phyloP scores from a whole-genome alignment of 2,329 filamentous ascomycete species.

The Neonectria ditissima region DNA sequence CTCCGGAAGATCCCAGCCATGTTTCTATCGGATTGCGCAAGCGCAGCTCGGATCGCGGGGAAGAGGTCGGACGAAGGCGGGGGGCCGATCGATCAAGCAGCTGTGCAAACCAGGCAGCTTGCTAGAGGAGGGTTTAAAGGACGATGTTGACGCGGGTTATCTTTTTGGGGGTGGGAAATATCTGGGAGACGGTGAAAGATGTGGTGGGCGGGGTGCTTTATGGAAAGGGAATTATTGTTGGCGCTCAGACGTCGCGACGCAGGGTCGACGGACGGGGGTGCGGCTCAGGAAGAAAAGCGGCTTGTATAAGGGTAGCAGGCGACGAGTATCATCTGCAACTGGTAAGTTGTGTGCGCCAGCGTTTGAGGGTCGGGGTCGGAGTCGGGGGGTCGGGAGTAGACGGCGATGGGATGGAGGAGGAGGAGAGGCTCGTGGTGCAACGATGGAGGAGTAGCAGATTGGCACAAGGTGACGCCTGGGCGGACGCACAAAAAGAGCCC shows the following conservation, averaged over 20 bases:
- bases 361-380: slow-evolving; percentile 40
- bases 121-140: slow-evolving; percentile 8
- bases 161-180: slow-evolving; percentile 28
- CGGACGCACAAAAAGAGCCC: slow-evolving; percentile 47
- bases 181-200: slow-evolving; percentile 37
- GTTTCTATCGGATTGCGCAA: slow-evolving; percentile 43
- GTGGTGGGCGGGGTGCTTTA: slow-evolving; percentile 47
- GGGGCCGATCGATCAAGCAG: slow-evolving; percentile 36
- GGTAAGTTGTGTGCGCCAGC: slow-evolving; percentile 44
- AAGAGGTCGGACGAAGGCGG: slow-evolving; percentile 43
- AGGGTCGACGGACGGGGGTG: slow-evolving; percentile 35
- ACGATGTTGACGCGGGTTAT: slow-evolving; percentile 20
- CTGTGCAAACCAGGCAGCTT: slow-evolving; percentile 14
- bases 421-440: slow-evolving; percentile 49
- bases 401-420: slow-evolving; percentile 44
- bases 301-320: slow-evolving; percentile 44
- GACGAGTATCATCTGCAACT: slow-evolving; percentile 46
- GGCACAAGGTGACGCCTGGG: slow-evolving; percentile 48
- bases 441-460: slow-evolving; percentile 48
- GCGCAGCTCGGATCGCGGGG: slow-evolving; percentile 38
- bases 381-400: slow-evolving; percentile 31
- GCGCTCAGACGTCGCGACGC: slow-evolving; percentile 43
- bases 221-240: slow-evolving; percentile 42
- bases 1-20: slow-evolving; percentile 95
- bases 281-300: slow-evolving; percentile 44